phyloP scores from a whole-genome alignment of 2,329 filamentous ascomycete genomes.

The Penicillium sclerotigenum region DNA sequence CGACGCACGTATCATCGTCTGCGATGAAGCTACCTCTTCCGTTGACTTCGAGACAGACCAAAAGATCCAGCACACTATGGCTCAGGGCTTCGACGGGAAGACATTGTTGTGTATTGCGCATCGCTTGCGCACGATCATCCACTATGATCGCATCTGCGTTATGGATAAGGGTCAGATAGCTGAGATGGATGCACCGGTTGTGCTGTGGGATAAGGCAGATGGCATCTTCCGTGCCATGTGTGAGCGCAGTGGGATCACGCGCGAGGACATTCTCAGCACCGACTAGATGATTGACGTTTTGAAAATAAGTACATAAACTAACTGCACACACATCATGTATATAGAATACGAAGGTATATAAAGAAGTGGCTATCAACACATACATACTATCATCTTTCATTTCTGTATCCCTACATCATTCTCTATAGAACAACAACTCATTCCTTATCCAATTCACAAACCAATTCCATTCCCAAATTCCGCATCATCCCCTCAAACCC shows the following conservation, averaged over 20 bases:
- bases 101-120: constrained; percentile 92
- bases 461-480: constrained; percentile 26
- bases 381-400: neutral
- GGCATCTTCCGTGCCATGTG: constrained; percentile 91
- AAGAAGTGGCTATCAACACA: neutral
- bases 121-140: constrained; percentile 84
- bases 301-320: neutral
- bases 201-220: constrained; percentile 64
- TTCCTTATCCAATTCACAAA: constrained; percentile 24
- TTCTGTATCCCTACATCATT: neutral
- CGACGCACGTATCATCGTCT: constrained; percentile 86
- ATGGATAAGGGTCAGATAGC: constrained; percentile 89
- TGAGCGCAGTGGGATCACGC: constrained; percentile 72
- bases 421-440: neutral
- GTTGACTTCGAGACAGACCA: constrained; percentile 97
- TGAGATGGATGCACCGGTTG: constrained; percentile 75
- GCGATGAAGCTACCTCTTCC: constrained; percentile 89
- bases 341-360: neutral
- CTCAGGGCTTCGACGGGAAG: constrained; percentile 76
- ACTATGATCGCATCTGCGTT: constrained; percentile 92
- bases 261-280: constrained; percentile 36
- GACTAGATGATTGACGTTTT: constrained; percentile 5
- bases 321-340: neutral
- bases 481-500: constrained; percentile 24
- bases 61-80: constrained; percentile 89